phyloP scores from a whole-genome alignment of 352 stramenopile genomes.

The Phytophthora litchii region DNA sequence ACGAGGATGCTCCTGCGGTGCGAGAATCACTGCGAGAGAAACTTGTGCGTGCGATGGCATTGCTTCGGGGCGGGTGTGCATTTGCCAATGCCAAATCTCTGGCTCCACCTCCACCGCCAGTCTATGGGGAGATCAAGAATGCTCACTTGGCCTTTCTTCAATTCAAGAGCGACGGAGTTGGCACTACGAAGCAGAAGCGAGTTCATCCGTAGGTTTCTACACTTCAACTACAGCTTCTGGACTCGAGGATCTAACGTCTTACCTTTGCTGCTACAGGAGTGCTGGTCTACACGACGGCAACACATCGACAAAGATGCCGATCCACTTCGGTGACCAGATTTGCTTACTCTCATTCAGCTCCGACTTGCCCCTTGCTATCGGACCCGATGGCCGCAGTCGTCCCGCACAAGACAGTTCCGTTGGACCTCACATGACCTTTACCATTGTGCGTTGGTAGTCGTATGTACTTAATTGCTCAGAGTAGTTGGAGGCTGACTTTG shows the following conservation, averaged over 20 bases:
- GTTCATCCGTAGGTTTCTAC: conserved; percentile 26
- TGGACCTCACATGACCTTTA: conserved; percentile 70
- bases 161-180: conserved; percentile 38
- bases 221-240: neutral
- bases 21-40: conserved; percentile 29
- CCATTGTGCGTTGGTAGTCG: conserved; percentile 39
- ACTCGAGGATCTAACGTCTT: neutral
- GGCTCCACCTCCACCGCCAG: neutral
- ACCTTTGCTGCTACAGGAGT: conserved; percentile 18
- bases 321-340: conserved; percentile 68
- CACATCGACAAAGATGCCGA: conserved; percentile 46
- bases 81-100: conserved; percentile 32
- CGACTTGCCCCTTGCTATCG: conserved; percentile 56
- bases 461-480: neutral
- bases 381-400: conserved; percentile 45
- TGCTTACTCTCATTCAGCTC: conserved; percentile 56
- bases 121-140: conserved; percentile 51
- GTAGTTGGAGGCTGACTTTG: no score
- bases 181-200: conserved; percentile 16
- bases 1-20: conserved; percentile 1
- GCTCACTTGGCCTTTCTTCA: conserved; percentile 66
- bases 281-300: conserved; percentile 49
- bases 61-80: conserved; percentile 35
- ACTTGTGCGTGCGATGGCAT: conserved; percentile 32
- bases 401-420: conserved; percentile 16